Base-by-base conservation (phyloP, 2,329 filamentous ascomycete genomes). In the Arthroderma uncinatum region DNA sequence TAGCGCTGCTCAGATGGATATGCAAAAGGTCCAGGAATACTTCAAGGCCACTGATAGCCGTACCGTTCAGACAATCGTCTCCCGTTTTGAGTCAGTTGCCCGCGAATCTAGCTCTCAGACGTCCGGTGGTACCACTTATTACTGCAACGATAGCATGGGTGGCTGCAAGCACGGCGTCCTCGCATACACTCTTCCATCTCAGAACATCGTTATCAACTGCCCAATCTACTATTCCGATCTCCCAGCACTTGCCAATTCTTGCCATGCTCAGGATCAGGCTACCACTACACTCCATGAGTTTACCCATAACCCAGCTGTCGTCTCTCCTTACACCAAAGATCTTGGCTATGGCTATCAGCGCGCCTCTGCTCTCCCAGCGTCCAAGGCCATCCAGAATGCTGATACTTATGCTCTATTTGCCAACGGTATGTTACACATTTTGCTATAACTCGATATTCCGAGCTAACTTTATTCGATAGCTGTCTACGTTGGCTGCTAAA, bases 221-320 rank as follows among this genome's bases (percentile, higher is more conserved):
- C 73, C 76, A 12, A 68, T 81, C 71, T 87, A 83, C 73, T 77
- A 70, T 52, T 36, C 34, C 12, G 59, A 66, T 10, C 74, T 86
- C 7, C 74, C 79, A 0, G 73, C 74, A 1, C 59, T 81, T 30
- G 71, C 77, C 4, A 64, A 62, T 12, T 70, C 66, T 1, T 87
- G 84, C 72, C 82, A 86, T 66, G 76, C 64, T 2, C 83, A 86
- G 70, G 84, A 86, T 65, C 81, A 84, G 71, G 81, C 80, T 1
- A 84, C 79, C 10, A 86, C 83, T 14, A 78, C 78, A 30, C 68
- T 87, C 10, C 84, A 87, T 65, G 84, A 87, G 74, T 74, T 78
- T 61, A 85, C 83, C 7, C 84, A 87, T 65, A 75, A 78, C 19
- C 70, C 78, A 65, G 75, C 71, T 70, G 74, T 79, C 8, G 77